Evolutionary conservation across 2,329 filamentous ascomycete genomes (phyloP).

Genomic region (Neofusicoccum ribis): DNA sequence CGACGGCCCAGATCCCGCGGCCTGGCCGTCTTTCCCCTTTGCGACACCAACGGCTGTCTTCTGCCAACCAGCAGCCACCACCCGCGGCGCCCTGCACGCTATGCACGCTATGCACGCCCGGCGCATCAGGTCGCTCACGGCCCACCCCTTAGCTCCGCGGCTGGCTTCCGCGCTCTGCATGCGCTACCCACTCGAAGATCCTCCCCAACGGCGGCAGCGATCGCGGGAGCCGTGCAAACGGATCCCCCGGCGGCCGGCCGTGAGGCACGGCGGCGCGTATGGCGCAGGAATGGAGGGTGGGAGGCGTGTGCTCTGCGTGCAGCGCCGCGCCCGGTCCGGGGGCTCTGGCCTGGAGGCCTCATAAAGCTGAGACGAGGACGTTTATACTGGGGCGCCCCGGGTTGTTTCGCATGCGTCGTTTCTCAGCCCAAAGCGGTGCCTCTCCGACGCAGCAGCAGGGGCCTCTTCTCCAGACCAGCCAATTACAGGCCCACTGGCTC

Average conservation of each 20-base stretch:
- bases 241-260: neutral
- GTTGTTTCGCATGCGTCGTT: constrained; percentile 8
- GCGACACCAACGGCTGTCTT: neutral
- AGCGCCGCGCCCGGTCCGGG: neutral
- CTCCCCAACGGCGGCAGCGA: constrained; percentile 12
- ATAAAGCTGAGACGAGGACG: constrained; percentile 9
- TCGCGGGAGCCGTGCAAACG: constrained; percentile 12
- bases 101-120: neutral
- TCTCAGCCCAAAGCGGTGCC: neutral
- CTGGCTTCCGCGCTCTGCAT: neutral
- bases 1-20: neutral
- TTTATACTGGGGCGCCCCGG: constrained; percentile 13
- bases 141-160: neutral
- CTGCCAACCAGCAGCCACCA: neutral
- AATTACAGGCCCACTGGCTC: neutral
- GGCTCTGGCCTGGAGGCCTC: neutral
- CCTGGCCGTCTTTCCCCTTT: neutral
- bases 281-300: neutral
- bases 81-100: constrained; percentile 1
- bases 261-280: neutral
- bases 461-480: neutral
- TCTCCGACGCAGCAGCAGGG: neutral
- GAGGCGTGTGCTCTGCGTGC: neutral
- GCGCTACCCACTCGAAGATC: constrained; percentile 7
- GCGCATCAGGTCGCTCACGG: constrained; percentile 1